Percentiles rank a stretch among this genome's conserved stretches.
Conservation (phyloP, 805 yeast genomes). For the Saccharomyces paradoxus region DNA sequence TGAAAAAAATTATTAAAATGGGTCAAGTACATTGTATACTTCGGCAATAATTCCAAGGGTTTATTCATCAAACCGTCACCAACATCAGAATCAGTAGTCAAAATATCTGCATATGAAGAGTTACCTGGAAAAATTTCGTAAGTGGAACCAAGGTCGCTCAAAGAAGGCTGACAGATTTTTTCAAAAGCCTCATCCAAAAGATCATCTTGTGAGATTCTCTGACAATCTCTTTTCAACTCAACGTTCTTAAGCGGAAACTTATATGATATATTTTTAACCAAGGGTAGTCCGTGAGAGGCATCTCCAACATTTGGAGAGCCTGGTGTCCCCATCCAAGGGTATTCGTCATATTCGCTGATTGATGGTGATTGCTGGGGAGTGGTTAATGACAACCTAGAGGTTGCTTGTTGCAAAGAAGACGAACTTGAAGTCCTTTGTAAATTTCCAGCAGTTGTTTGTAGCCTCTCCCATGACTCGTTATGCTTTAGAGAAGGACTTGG, state of each 20-base stretch:
- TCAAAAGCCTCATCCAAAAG: constrained; percentile 26
- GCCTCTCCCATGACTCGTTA: constrained; percentile 20
- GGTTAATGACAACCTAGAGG: background rate
- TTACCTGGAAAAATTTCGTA: constrained; percentile 15
- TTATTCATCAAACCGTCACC: constrained; percentile 5
- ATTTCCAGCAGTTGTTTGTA: constrained; percentile 7
- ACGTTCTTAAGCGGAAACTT: constrained; percentile 8
- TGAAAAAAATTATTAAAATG: constrained; percentile 31
- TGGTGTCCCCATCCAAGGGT: constrained; percentile 33
- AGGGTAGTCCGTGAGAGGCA: background rate
- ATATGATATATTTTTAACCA: constrained; percentile 1
- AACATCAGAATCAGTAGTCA: constrained; percentile 20
- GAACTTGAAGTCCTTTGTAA: constrained; percentile 23
- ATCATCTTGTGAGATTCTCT: constrained; percentile 21
- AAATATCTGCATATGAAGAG: constrained; percentile 18
- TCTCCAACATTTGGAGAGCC: constrained; percentile 21
- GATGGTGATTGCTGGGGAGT: constrained; percentile 34
- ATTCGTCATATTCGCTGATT: constrained; percentile 33
- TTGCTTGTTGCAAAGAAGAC: constrained; percentile 13
- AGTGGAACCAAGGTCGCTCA: background rate
- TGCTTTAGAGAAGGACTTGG: constrained; percentile 21
- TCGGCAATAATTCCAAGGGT: constrained; percentile 20
- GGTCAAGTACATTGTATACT: constrained; percentile 22
- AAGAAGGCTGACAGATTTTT: constrained; percentile 7
- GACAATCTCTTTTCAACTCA: constrained; percentile 19